Evolutionary conservation across 2,329 filamentous ascomycete genomes (phyloP).

Genomic region (Botryotinia narcissicola): DNA sequence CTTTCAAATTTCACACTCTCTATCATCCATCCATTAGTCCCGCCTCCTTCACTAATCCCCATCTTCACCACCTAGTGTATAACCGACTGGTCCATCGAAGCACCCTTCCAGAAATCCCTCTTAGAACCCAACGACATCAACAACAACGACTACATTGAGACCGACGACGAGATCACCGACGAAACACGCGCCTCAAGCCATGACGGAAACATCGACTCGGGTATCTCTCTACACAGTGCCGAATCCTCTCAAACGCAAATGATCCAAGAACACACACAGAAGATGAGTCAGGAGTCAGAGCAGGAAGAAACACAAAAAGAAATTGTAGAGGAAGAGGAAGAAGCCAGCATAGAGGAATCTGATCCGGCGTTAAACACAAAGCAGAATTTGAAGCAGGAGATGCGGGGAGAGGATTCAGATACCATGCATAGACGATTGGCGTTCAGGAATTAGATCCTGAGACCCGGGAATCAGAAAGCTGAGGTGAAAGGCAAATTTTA

Average conservation of each 20-base stretch:
- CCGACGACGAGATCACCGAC: no score
- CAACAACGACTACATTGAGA: background rate
- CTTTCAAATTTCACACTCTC: background rate
- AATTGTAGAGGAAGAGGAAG: background rate
- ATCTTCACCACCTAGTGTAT: background rate
- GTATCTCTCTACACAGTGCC: background rate
- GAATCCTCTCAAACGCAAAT: background rate
- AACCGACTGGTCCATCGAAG: constrained; percentile 11
- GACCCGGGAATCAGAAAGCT: no score
- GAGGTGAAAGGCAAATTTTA: background rate
- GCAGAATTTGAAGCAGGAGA: background rate
- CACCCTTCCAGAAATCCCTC: background rate
- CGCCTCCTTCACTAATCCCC: background rate
- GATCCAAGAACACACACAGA: background rate
- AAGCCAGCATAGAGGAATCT: background rate
- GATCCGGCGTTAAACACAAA: background rate
- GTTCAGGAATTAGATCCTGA: background rate
- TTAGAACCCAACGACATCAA: background rate
- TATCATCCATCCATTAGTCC: background rate
- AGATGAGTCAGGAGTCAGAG: background rate
- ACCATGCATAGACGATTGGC: background rate
- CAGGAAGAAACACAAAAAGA: background rate
- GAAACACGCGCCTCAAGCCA: background rate
- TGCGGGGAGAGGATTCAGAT: background rate
- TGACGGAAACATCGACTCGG: background rate